Base-by-base conservation (phyloP, 805 yeast species). In the Kodamaea leandrae region DNA sequence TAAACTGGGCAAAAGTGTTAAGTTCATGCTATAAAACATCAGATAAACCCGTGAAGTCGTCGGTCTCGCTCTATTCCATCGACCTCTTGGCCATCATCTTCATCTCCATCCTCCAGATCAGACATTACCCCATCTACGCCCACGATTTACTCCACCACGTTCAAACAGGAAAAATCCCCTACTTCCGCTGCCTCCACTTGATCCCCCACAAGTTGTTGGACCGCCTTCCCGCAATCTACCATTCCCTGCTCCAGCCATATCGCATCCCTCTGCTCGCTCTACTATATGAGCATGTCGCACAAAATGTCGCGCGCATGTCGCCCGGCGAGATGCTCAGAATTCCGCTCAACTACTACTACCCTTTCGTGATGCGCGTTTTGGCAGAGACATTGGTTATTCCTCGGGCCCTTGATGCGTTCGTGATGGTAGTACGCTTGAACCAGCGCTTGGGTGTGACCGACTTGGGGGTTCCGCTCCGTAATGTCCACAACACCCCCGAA, bases 131-230 rank as follows among this genome's bases (percentile, higher is more conserved):
- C 0, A 47, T 82, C 1, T 78, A 74, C 51, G 47, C 73, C 4
- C 57, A 61, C 41, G 85, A 81, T 52, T 55, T 78, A 13, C 51
- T 78, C 17, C 49, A 54, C 3, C 61, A 74, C 58, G 57, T 76
- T 3, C 52, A 66, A 20, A 49, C 61, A 2, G 74, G 74, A 36
- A 60, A 63, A 23, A 57, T 83, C 1, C 85, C 86, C 2, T 76
- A 68, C 48, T 57, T 72, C 47, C 68, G 61, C 37, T 66, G 76
- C 4, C 44, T 58, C 14, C 59, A 55, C 29, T 43, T 61, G 6
- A 41, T 79, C 3, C 82, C 84, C 6, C 49, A 52, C 20, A 35
- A 46, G 1, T 52, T 68, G 55, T 44, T 60, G 16, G 57, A 60
- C 37, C 57, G 59, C 38, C 46, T 79, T 23, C 76, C 79, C 0